Evolutionary conservation across 495 filamentous ascomycete genomes (phyloP), one percentile per base, ranked within the genome.

Genomic region (Aspergillus egyptiacus): DNA sequence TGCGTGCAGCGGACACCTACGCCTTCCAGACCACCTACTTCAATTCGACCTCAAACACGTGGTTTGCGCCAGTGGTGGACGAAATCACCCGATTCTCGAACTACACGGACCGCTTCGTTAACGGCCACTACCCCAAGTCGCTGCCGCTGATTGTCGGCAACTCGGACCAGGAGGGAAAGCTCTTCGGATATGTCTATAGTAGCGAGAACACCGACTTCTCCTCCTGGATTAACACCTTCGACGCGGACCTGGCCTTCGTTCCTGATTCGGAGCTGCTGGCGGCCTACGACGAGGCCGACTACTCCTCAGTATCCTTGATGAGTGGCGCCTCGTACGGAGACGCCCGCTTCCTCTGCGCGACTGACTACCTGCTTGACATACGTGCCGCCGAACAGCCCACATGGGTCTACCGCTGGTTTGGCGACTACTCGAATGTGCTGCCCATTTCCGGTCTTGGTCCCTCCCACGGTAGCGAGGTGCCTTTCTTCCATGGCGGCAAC

Each of bases 341-440:
- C 24, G 59, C 56, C 14, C 59, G 59, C 27, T 62, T 62, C 56
- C 33, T 59, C 32, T 62, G 59, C 42, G 37, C 59, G 0, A 62
- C 48, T 8, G 59, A 62, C 30, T 50, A 49, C 46, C 25, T 62
- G 24, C 20, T 62, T 11, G 56, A 62, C 41, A 0, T 62, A 30
- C 59, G 59, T 33, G 24, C 59, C 4, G 39, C 19, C 14, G 15
- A 54, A 33, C 59, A 62, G 43, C 53, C 56, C 9, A 58, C 53
- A 20, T 62, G 59, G 59, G 38, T 57, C 42, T 62, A 62, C 46
- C 56, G 59, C 20, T 62, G 59, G 59, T 62, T 62, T 42, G 59
- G 59, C 17, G 17, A 59, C 5, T 62, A 62, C 44, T 49, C 42
- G 11, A 62, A 62, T 32, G 59, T 53, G 1, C 40, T 62, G 30